These are phyloP conservation scores for Ustilago lituana DNA, from an alignment of 1,284 basidiomycete genomes.

Conservation along the genomic window DNA sequence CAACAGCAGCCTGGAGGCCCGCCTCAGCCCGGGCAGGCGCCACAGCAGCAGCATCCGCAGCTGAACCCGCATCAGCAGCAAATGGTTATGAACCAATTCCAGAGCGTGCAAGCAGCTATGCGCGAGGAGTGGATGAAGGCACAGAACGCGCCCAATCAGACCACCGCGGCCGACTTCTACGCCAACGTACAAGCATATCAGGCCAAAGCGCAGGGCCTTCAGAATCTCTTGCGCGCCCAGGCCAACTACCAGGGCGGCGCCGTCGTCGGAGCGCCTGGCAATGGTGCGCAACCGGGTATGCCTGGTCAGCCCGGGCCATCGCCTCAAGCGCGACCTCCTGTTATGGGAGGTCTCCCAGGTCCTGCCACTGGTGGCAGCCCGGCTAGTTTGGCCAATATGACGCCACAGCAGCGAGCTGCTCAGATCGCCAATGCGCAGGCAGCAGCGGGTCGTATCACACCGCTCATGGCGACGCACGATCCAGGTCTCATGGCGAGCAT, in stretches of 20 bases:
- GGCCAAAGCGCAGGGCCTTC: constrained; percentile 53
- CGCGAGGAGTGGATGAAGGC: constrained; percentile 62
- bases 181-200: constrained; percentile 59
- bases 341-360: constrained; percentile 24
- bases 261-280: constrained; percentile 12
- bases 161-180: constrained; percentile 57
- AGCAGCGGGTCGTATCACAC: constrained; percentile 46
- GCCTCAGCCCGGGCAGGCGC: constrained; percentile 21
- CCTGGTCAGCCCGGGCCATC: constrained; percentile 36
- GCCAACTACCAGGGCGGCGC: constrained; percentile 46
- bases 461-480: constrained; percentile 59
- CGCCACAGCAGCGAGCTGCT: constrained; percentile 47
- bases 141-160: constrained; percentile 55
- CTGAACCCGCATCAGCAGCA: constrained; percentile 61
- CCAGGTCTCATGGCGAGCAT: constrained; percentile 58
- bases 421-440: constrained; percentile 50
- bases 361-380: constrained; percentile 29
- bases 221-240: constrained; percentile 52
- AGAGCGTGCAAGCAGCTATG: constrained; percentile 54
- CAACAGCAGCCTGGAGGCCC: constrained; percentile 25
- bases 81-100: constrained; percentile 59
- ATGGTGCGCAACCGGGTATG: constrained; percentile 34
- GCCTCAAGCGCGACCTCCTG: constrained; percentile 37
- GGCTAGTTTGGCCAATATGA: constrained; percentile 42
- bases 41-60: constrained; percentile 50